These are phyloP conservation scores for Globisporangium abappressorium DNA, from an alignment of 352 stramenopile species.

Conservation along the genomic window DNA sequence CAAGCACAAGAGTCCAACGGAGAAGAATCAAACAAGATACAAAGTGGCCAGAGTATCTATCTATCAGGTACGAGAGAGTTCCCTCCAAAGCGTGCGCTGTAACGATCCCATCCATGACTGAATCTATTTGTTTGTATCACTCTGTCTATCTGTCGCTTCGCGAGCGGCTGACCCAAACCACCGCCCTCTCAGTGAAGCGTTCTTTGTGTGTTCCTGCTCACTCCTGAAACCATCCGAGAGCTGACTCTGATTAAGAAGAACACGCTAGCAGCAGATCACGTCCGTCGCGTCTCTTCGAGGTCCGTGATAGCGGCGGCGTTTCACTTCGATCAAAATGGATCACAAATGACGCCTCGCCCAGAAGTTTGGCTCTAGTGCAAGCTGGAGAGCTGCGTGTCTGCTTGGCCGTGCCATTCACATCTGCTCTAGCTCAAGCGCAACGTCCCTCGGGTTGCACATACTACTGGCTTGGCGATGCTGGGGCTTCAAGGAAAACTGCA, in stretches of 20 bases:
- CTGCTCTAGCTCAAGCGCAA: not conserved
- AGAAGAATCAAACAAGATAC: not conserved
- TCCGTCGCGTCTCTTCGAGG: constrained; percentile 2
- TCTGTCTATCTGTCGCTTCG: not conserved
- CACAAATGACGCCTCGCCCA: not conserved
- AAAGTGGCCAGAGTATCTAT: not conserved
- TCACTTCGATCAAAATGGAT: not conserved
- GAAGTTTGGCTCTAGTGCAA: not conserved
- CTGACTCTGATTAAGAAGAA: not conserved
- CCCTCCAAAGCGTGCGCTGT: too few relatives aligned
- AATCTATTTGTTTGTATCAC: constrained; percentile 1
- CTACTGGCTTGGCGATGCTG: not conserved
- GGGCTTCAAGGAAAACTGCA: not conserved
- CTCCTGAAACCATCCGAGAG: not conserved
- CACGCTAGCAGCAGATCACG: not conserved
- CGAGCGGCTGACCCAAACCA: not conserved
- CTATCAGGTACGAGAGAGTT: not conserved
- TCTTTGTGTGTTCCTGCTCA: not conserved
- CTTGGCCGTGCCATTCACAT: not conserved
- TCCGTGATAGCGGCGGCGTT: not conserved
- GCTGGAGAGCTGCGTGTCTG: not conserved
- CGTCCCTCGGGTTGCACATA: not conserved
- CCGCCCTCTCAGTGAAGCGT: not conserved
- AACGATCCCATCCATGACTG: not conserved
- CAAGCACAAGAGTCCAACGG: not conserved